phyloP scores from a whole-genome alignment of 495 filamentous ascomycete genomes.

The Daldinia vernicosa region DNA sequence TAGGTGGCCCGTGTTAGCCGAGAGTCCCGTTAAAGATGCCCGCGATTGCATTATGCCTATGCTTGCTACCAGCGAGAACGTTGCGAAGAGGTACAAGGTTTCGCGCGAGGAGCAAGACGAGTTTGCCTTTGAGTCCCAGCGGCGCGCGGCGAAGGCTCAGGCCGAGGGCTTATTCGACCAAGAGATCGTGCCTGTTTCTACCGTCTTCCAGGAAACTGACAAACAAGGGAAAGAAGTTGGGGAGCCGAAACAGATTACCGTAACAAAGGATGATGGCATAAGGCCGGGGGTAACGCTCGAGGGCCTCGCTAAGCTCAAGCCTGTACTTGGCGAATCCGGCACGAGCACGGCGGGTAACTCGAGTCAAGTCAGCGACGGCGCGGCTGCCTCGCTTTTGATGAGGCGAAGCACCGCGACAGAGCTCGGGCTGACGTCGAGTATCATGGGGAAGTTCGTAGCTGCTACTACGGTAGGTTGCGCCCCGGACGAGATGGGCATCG shows the following conservation, averaged over 20 bases:
- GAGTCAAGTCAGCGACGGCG: slow-evolving; percentile 86
- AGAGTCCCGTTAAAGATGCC: slow-evolving; percentile 72
- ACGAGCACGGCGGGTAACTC: slow-evolving; percentile 87
- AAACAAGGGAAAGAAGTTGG: slow-evolving; percentile 66
- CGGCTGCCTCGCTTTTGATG: slow-evolving; percentile 84
- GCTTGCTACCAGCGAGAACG: slow-evolving; percentile 93
- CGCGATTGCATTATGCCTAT: slow-evolving; percentile 92
- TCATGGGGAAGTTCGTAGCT: slow-evolving; percentile 82
- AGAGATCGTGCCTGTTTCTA: slow-evolving; percentile 81
- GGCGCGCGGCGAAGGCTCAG: slow-evolving; percentile 74
- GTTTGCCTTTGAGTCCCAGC: slow-evolving; percentile 79
- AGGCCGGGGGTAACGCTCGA: slow-evolving; percentile 70
- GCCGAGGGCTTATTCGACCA: slow-evolving; percentile 72
- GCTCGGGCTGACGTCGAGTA: slow-evolving; percentile 71
- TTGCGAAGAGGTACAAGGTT: slow-evolving; percentile 80
- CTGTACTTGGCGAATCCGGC: slow-evolving; percentile 78
- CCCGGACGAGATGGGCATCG: slow-evolving; percentile 94
- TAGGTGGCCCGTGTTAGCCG: slow-evolving; percentile 76
- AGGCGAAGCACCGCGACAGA: slow-evolving; percentile 80
- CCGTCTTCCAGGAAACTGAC: slow-evolving; percentile 70
- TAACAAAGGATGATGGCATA: slow-evolving; percentile 84
- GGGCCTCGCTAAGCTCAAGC: slow-evolving; percentile 79
- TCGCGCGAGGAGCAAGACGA: slow-evolving; percentile 79
- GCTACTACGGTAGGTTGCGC: slow-evolving; percentile 76
- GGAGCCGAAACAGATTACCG: slow-evolving; percentile 59